phyloP scores from a whole-genome alignment of 768 basidiomycete genomes.

The Collybia nuda region DNA sequence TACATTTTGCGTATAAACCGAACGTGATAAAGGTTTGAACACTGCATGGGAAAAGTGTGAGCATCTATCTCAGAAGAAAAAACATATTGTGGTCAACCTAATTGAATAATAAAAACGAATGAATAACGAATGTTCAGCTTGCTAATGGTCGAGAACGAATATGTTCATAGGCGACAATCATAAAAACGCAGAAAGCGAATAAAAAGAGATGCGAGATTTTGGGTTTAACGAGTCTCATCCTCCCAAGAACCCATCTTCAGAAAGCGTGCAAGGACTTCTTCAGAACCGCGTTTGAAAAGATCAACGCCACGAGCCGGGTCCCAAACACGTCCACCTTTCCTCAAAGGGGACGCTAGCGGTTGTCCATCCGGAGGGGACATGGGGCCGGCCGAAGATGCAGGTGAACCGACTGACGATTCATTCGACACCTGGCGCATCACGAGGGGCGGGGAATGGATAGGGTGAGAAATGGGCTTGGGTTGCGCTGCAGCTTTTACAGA shows the following conservation, averaged over 20 bases:
- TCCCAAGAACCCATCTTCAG: constrained; percentile 78
- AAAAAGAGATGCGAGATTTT: not conserved
- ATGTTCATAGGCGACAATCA: not conserved
- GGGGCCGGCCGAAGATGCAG: constrained; percentile 54
- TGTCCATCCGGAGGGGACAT: constrained; percentile 46
- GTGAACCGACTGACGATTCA: constrained; percentile 50
- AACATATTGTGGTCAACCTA: too few relatives aligned
- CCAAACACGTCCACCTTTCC: constrained; percentile 69
- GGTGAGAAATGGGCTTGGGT: constrained; percentile 14
- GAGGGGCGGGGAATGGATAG: constrained; percentile 7
- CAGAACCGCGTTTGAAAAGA: constrained; percentile 82
- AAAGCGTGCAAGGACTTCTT: constrained; percentile 84
- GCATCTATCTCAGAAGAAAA: too few relatives aligned
- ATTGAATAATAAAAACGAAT: too few relatives aligned
- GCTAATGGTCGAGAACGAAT: not conserved
- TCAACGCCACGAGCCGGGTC: constrained; percentile 87
- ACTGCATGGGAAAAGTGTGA: not conserved
- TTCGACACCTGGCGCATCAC: constrained; percentile 45
- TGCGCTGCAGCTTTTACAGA: constrained; percentile 14
- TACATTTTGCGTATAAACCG: too few relatives aligned
- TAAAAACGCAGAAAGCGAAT: not conserved
- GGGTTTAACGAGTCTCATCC: constrained; percentile 34
- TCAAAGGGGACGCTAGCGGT: constrained; percentile 28
- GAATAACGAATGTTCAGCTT: too few relatives aligned
- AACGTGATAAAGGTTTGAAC: too few relatives aligned